phyloP scores from a whole-genome alignment of 768 basidiomycete species.

The Russula griseocarnosa region DNA sequence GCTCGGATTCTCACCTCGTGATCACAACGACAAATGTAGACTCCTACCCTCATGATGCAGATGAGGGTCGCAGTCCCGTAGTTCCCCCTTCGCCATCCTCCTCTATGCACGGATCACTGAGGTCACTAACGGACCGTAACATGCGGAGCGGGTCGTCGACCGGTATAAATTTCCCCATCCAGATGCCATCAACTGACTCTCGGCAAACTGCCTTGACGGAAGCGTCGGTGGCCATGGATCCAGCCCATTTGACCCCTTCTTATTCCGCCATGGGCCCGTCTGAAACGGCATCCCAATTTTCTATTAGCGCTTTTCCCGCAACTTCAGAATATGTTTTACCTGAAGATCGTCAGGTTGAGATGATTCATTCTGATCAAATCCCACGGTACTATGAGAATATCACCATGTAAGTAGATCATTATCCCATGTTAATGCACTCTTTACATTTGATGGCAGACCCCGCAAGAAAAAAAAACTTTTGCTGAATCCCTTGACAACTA shows the following conservation, averaged over 20 bases:
- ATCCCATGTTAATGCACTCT: not conserved
- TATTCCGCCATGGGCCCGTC: too few relatives aligned
- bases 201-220: not conserved
- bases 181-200: constrained; percentile 13
- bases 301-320: not conserved
- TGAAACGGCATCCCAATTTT: not conserved
- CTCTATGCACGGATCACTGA: not conserved
- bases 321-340: not conserved
- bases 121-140: not conserved
- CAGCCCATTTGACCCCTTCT: not conserved
- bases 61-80: not conserved
- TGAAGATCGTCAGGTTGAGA: not conserved
- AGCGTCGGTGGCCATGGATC: not conserved
- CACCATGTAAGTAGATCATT: not conserved
- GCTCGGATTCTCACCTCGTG: not conserved
- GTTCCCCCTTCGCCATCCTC: not conserved
- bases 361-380: constrained; percentile 19
- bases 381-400: constrained; percentile 11
- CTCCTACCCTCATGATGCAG: too few relatives aligned
- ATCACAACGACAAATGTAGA: not conserved
- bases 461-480: not conserved
- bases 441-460: not conserved
- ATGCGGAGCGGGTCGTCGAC: not conserved
- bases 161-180: not conserved
- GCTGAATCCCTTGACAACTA: not conserved